Base-by-base conservation (phyloP, 805 yeast species). In the Scheffersomyces amazonensis region DNA sequence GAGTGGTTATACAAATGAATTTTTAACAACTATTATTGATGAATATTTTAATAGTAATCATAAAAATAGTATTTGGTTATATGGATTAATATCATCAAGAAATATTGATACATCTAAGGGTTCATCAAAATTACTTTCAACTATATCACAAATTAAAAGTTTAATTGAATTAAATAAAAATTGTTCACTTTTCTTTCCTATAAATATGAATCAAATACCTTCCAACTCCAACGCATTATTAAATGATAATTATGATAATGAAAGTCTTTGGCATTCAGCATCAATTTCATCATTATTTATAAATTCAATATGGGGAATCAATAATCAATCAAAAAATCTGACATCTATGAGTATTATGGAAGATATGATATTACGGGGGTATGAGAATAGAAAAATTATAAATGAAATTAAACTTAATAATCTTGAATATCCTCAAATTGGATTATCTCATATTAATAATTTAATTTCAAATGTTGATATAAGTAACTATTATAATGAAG, bases 1-100 rank as follows among this genome's bases (percentile, higher is more conserved):
- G 98, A 83, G 88, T 34, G 96, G 96, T 0, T 79, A 85, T 48
- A 59, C 86, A 4, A 56, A 62, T 29, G 69, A 70, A 32, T 47
- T 80, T 44, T 41, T 89, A 17, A 50, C 62, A n/a, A 73, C 70
- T 6, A 35, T 89, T 15, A 68, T 76, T 39, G 96, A 90, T 54
- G 95, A 87, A 49, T 82, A 75, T 48, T 65, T 81, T 48, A 69
- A 67, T 22, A 48, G 52, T 12, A 54, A 53, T 33, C 59, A 55
- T 42, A 69, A 67, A 41, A 48, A 63, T 39, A 60, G 60, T 37
- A 36, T 67, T 8, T 66, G 73, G 73, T 47, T 48, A 4, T 62
- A 58, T 48, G 71, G 59, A 1, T 35, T 62, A 13, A 28, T 53
- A 36, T 9, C 27, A 11, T 5, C n/a, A 5, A 5, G 6, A 6